phyloP scores from a whole-genome alignment of 2,329 filamentous ascomycete genomes.

The Tympanopsis confertula region DNA sequence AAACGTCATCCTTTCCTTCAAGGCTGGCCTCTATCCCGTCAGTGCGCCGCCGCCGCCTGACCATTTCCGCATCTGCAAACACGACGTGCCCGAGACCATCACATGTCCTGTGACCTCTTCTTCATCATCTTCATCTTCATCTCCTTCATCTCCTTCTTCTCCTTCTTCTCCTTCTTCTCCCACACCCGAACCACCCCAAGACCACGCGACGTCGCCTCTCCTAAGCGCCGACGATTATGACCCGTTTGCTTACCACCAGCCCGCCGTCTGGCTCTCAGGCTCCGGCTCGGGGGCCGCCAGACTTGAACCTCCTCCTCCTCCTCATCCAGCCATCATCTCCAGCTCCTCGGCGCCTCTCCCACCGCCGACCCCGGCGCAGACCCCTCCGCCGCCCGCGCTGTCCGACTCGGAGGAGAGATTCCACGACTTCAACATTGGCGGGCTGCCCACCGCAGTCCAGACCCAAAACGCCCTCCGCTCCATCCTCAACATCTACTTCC shows the following conservation, averaged over 20 bases:
- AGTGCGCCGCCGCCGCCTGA: neutral
- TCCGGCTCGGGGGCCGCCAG: conserved; percentile 3
- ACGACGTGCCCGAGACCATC: conserved; percentile 4
- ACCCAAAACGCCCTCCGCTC: conserved; percentile 46
- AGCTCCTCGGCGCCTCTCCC: conserved; percentile 13
- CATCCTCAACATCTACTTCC: conserved; percentile 37
- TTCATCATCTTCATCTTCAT: neutral
- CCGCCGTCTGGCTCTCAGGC: conserved; percentile 6
- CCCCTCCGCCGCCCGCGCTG: conserved; percentile 21
- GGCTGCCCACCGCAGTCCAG: conserved; percentile 33
- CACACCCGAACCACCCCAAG: conserved; percentile 2
- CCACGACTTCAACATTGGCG: conserved; percentile 27
- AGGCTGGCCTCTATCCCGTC: conserved; percentile 21
- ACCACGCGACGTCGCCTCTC: conserved; percentile 6
- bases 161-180: neutral
- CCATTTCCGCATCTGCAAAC: neutral
- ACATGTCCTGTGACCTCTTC: neutral
- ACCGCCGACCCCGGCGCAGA: conserved; percentile 30
- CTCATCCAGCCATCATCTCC: conserved; percentile 5
- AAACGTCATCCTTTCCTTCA: conserved; percentile 33
- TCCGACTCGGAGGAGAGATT: conserved; percentile 23
- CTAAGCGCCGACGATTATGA: conserved; percentile 29
- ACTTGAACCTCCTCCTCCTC: conserved; percentile 9
- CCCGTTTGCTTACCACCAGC: conserved; percentile 23
- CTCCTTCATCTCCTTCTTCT: neutral